These are phyloP conservation scores for Penicillium soppii DNA, from an alignment of 495 filamentous ascomycete species.

Conservation along the genomic window DNA sequence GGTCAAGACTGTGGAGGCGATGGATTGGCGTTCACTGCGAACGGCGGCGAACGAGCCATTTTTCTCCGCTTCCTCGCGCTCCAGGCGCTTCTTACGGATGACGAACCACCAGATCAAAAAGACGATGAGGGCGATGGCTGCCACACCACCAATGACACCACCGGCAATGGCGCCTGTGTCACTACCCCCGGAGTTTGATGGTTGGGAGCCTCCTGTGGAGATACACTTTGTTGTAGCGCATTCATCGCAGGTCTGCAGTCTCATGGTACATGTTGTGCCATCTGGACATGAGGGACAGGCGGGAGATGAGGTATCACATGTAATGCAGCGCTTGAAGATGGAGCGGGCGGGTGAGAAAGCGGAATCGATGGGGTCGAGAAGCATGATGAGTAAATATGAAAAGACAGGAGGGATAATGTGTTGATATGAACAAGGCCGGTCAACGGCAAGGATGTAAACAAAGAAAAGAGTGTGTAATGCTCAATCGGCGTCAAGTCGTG, in stretches of 20 bases:
- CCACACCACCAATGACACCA: slow-evolving; percentile 77
- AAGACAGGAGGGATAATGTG: no score
- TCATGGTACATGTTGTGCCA: slow-evolving; percentile 56
- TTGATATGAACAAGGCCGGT: slow-evolving; percentile 25
- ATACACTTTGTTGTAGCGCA: slow-evolving; percentile 64
- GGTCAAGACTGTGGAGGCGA: slow-evolving; percentile 93
- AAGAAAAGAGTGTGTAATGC: slow-evolving; percentile 33
- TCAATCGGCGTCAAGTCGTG: slow-evolving; percentile 46
- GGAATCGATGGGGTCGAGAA: slow-evolving; percentile 22
- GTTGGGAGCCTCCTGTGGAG: slow-evolving; percentile 21
- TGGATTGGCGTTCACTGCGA: slow-evolving; percentile 81
- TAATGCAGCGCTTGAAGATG: slow-evolving; percentile 49
- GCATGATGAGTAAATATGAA: slow-evolving; percentile 29
- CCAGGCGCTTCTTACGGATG: slow-evolving; percentile 73
- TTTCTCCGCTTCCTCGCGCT: slow-evolving; percentile 54
- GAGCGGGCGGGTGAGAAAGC: slow-evolving; percentile 29
- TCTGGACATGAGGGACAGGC: slow-evolving; percentile 50
- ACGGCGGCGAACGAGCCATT: slow-evolving; percentile 59
- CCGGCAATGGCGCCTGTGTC: slow-evolving; percentile 81
- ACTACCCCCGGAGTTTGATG: slow-evolving; percentile 40
- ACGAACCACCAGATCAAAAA: slow-evolving; percentile 85
- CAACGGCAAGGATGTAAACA: slow-evolving; percentile 22
- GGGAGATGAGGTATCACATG: slow-evolving; percentile 42
- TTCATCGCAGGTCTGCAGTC: slow-evolving; percentile 50
- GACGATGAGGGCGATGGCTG: slow-evolving; percentile 63